Evolutionary conservation across 768 basidiomycete species (phyloP).

Genomic region (Coprinopsis marcescibilis): DNA sequence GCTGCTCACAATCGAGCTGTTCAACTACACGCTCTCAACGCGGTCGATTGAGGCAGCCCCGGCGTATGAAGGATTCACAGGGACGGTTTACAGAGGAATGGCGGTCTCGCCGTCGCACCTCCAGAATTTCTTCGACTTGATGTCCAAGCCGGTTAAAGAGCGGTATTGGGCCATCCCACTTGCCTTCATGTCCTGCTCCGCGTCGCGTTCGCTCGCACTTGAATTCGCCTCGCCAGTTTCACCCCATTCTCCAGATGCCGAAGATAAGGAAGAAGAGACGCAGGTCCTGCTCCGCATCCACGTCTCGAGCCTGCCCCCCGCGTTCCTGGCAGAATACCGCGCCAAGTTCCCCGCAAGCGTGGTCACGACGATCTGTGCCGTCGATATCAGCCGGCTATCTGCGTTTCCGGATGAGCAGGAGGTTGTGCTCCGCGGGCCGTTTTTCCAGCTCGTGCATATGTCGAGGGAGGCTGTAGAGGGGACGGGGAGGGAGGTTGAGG

Average conservation of each 20-base stretch:
- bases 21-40: conserved; percentile 15
- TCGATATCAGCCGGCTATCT: conserved; percentile 17
- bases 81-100: conserved; percentile 16
- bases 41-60: neutral
- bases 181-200: conserved; percentile 17
- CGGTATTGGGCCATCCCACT: conserved; percentile 21
- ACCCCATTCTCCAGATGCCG: conserved; percentile 3
- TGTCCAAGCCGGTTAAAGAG: conserved; percentile 15
- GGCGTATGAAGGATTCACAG: conserved; percentile 14
- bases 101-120: conserved; percentile 14
- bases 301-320: conserved; percentile 13
- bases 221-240: conserved; percentile 7
- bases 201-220: conserved; percentile 12
- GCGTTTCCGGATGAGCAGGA: conserved; percentile 17
- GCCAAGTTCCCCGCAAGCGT: conserved; percentile 16
- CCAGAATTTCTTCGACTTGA: conserved; percentile 14
- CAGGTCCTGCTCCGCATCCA: conserved; percentile 18
- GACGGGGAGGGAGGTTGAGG: neutral
- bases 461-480: conserved; percentile 9
- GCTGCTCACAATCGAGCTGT: conserved; percentile 20
- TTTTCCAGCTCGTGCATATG: conserved; percentile 18
- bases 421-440: conserved; percentile 18
- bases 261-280: neutral
- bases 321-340: conserved; percentile 13
- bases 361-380: conserved; percentile 19